phyloP scores from a whole-genome alignment of 345 rosid genomes.

The Brassica cretica region DNA sequence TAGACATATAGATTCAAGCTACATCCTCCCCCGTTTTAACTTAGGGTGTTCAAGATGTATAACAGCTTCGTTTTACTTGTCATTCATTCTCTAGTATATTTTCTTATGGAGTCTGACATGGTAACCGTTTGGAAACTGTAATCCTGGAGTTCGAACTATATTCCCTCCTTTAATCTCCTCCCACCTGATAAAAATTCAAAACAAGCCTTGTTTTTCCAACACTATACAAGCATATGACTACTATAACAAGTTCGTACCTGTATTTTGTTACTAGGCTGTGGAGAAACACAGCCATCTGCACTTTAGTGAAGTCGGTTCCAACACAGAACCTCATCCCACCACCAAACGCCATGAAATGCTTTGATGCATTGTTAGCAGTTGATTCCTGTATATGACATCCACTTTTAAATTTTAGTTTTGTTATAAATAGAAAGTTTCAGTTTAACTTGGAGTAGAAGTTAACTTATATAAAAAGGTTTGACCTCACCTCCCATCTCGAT shows the following conservation, averaged over 20 bases:
- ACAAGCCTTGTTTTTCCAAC: not conserved
- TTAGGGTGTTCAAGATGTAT: constrained; percentile 5
- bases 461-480: constrained; percentile 11
- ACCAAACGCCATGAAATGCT: constrained; percentile 96
- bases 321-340: constrained; percentile 98
- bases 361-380: constrained; percentile 60
- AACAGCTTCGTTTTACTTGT: not conserved
- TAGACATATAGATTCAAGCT: constrained; percentile 11
- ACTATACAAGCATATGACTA: not conserved
- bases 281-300: constrained; percentile 96
- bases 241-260: constrained; percentile 35
- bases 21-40: constrained; percentile 18
- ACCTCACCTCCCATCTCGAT: constrained; percentile 89
- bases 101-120: constrained; percentile 51
- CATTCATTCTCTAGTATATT: constrained; percentile 35
- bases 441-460: constrained; percentile 28
- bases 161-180: constrained; percentile 69
- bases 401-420: not conserved
- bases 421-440: not conserved
- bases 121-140: constrained; percentile 88
- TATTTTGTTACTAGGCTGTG: constrained; percentile 82
- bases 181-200: constrained; percentile 57
- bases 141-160: constrained; percentile 76
- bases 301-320: constrained; percentile 88
- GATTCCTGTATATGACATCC: constrained; percentile 47